Evolutionary conservation across 2,329 filamentous ascomycete genomes (phyloP), one percentile per base, ranked within the genome.

Genomic region (Dendrostoma leiphaemia): DNA sequence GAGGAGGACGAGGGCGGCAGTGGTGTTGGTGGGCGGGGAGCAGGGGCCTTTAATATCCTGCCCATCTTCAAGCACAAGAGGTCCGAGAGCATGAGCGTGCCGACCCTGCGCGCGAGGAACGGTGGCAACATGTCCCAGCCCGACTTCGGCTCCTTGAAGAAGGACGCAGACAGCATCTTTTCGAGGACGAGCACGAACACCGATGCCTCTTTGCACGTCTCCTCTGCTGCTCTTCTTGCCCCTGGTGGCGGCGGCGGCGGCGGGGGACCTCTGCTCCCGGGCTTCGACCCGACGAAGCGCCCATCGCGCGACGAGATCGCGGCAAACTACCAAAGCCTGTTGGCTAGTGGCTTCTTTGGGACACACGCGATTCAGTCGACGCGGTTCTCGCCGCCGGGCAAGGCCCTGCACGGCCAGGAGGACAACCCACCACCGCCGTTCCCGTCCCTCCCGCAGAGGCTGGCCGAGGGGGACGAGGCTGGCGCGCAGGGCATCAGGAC

Each of bases 281-380:
- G 26, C n/a, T 57, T 55, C 38, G 55, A 57, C 32, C 55, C 55
- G 19, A 50, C 32, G 63, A 60, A 63, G 51, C 68, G 67, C 37
- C 71, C 68, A 26, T 64, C 69, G 5, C 65, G 70, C 3, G 81
- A 84, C 48, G 79, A 84, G 54, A 74, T 84, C 50, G 60, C 82
- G 63, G 74, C 77, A 56, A 83, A 73, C 63, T 84, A 84, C 65
- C 77, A 82, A 59, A 69, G 79, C 60, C 74, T 84, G 53, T 73
- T 84, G 61, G 75, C 79, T 2, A 75, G 75, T 6, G 81, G 81
- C 56, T 84, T 84, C 74, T 84, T 84, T 65, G 72, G 76, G 44
- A 71, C 77, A 23, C 80, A 83, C 58, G 80, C 81, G 49, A 83
- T 83, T 57, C 77, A 80, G 57, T 82, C 80, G 4, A 81, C 79